Percentiles rank a stretch among this genome's conserved stretches.
phyloP scores from a whole-genome alignment of 1,284 basidiomycete genomes.

The Cerrena zonata region DNA sequence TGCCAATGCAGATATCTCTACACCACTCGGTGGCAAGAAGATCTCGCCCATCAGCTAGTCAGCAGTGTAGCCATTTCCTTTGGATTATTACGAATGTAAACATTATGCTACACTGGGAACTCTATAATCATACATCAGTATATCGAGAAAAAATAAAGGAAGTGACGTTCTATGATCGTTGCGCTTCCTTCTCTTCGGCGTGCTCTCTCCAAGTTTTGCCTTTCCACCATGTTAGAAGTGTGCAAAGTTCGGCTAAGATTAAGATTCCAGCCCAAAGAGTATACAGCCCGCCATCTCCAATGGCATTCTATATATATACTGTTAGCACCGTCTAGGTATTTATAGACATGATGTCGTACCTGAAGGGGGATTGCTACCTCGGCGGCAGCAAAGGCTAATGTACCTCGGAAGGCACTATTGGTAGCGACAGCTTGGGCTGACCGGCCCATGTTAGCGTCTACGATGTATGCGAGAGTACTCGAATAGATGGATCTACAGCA shows the following conservation, averaged over 20 bases:
- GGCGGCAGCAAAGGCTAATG: conserved; percentile 63
- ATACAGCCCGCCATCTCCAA: conserved; percentile 72
- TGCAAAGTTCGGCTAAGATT: conserved; percentile 44
- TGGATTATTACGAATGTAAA: too few species aligned
- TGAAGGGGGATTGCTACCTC: conserved; percentile 67
- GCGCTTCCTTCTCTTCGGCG: conserved; percentile 26
- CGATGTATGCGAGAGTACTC: conserved; percentile 68
- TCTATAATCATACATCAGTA: too few species aligned
- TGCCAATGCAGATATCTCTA: neutral
- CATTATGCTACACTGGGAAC: too few species aligned
- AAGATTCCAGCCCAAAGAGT: conserved; percentile 66
- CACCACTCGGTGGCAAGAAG: neutral
- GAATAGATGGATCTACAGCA: conserved; percentile 25
- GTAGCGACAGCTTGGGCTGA: conserved; percentile 65
- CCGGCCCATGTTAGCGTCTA: conserved; percentile 72
- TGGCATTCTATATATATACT: conserved; percentile 31
- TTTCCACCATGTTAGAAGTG: conserved; percentile 46
- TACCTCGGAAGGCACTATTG: conserved; percentile 68
- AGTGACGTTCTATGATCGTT: neutral
- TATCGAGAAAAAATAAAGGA: too few species aligned
- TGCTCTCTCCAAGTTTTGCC: conserved; percentile 37
- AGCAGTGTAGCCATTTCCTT: too few species aligned
- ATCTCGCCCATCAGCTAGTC: too few species aligned
- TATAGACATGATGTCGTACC: conserved; percentile 27
- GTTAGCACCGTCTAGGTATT: neutral